Evolutionary conservation across 345 rosid genomes (phyloP).

Genomic region (Eucalyptus globulus): DNA sequence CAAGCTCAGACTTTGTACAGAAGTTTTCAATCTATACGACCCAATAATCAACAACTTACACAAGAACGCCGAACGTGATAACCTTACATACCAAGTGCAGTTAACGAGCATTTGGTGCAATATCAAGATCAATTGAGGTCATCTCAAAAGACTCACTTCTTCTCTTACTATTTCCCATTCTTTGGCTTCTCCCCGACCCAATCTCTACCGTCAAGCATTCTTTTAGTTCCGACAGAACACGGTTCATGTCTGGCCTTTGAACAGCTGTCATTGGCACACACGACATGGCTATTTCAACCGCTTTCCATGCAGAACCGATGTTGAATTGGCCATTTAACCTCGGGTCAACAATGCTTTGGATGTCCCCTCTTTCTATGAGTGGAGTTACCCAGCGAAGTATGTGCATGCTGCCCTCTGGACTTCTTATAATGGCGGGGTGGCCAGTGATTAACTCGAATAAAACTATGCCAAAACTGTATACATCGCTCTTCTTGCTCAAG

Average conservation of each 20-base stretch:
- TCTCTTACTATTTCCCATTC: neutral
- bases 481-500: constrained; percentile 35
- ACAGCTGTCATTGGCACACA: constrained; percentile 12
- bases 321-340: constrained; percentile 12
- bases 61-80: neutral
- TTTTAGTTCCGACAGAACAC: constrained; percentile 16
- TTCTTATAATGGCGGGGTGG: constrained; percentile 13
- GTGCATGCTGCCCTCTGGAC: constrained; percentile 6
- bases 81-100: neutral
- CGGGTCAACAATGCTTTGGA: constrained; percentile 24
- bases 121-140: neutral
- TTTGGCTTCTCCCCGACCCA: neutral
- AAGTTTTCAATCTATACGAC: neutral
- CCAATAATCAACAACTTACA: neutral
- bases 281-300: constrained; percentile 21
- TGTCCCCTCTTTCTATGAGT: constrained; percentile 19
- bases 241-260: constrained; percentile 22
- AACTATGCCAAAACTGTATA: constrained; percentile 43
- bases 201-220: constrained; percentile 15
- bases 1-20: neutral
- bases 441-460: constrained; percentile 43
- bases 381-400: constrained; percentile 26
- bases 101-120: neutral
- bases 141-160: neutral
- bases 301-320: constrained; percentile 25